phyloP scores from a whole-genome alignment of 1,139 yeast genomes.

The Wickerhamiella pararugosa region DNA sequence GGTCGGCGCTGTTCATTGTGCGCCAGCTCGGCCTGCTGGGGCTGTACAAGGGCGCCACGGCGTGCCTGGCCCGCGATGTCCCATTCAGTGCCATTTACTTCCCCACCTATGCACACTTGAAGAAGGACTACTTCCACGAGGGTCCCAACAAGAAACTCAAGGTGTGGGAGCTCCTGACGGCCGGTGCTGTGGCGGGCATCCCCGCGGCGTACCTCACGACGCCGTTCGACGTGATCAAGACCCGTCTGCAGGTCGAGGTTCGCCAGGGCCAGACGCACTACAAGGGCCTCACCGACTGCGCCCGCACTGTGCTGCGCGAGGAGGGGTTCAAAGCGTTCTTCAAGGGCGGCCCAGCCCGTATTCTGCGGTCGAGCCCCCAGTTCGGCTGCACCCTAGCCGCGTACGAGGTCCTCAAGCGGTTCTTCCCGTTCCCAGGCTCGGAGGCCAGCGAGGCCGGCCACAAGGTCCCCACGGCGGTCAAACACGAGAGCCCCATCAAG shows the following conservation, averaged over 20 bases:
- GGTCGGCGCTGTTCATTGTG: conserved; percentile 59
- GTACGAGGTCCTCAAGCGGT: conserved; percentile 64
- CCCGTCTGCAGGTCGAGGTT: conserved; percentile 81
- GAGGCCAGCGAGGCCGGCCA: conserved; percentile 29
- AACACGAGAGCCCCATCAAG: conserved; percentile 22
- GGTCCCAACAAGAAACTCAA: conserved; percentile 57
- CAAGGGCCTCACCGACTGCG: conserved; percentile 64
- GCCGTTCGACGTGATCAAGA: conserved; percentile 92
- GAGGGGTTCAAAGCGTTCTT: conserved; percentile 76
- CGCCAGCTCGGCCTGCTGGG: conserved; percentile 72
- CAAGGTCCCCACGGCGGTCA: conserved; percentile 25
- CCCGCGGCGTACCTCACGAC: conserved; percentile 96
- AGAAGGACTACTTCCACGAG: conserved; percentile 65
- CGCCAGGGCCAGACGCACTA: conserved; percentile 66
- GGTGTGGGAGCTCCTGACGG: conserved; percentile 66
- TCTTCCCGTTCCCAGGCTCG: conserved; percentile 37
- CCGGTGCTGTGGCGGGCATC: conserved; percentile 96
- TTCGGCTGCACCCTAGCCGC: conserved; percentile 96
- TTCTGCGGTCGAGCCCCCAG: conserved; percentile 90
- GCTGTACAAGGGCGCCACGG: conserved; percentile 79
- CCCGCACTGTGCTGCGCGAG: conserved; percentile 53
- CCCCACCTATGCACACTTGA: conserved; percentile 92
- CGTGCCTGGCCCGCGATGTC: conserved; percentile 87
- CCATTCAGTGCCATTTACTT: conserved; percentile 95
- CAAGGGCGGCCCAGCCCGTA: conserved; percentile 94